A percentile compares a stretch with the other conserved stretches of the same genome.
phyloP scores from a whole-genome alignment of 2,329 filamentous ascomycete genomes.

The Meredithiella fracta region DNA sequence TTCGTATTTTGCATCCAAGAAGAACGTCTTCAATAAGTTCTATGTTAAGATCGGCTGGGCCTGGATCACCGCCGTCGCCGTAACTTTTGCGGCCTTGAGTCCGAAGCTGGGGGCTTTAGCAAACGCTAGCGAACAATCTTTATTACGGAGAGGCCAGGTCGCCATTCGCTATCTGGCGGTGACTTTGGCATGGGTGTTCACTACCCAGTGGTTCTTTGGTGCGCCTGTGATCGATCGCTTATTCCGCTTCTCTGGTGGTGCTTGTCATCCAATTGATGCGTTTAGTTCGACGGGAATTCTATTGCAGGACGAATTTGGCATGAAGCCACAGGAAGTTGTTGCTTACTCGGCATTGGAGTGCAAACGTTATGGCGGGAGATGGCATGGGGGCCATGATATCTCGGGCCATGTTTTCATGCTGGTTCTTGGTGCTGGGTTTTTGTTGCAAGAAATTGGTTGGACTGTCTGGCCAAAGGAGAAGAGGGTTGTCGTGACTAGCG shows the following conservation, averaged over 20 bases:
- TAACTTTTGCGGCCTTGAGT: conserved; percentile 52
- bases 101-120: conserved; percentile 28
- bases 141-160: conserved; percentile 34
- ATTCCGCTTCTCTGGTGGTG: conserved; percentile 76
- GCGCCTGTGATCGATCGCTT: conserved; percentile 76
- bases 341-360: conserved; percentile 48
- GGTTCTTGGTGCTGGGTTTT: conserved; percentile 64
- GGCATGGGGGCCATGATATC: conserved; percentile 92
- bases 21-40: conserved; percentile 77
- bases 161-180: conserved; percentile 51
- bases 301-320: background rate
- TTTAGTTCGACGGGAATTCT: conserved; percentile 6
- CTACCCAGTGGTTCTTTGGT: conserved; percentile 96
- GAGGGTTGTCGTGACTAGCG: conserved; percentile 50
- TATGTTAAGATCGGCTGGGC: conserved; percentile 95
- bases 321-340: background rate
- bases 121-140: background rate
- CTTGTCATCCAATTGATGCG: conserved; percentile 46
- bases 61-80: conserved; percentile 68
- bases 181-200: conserved; percentile 65
- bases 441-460: conserved; percentile 63
- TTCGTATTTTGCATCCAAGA: conserved; percentile 85
- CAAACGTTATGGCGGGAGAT: conserved; percentile 63
- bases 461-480: conserved; percentile 43
- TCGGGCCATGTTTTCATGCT: conserved; percentile 90